Evolutionary conservation across 495 filamentous ascomycete species (phyloP), one percentile per base, ranked within the genome.

Genomic region (Lasiosphaeria hispida): DNA sequence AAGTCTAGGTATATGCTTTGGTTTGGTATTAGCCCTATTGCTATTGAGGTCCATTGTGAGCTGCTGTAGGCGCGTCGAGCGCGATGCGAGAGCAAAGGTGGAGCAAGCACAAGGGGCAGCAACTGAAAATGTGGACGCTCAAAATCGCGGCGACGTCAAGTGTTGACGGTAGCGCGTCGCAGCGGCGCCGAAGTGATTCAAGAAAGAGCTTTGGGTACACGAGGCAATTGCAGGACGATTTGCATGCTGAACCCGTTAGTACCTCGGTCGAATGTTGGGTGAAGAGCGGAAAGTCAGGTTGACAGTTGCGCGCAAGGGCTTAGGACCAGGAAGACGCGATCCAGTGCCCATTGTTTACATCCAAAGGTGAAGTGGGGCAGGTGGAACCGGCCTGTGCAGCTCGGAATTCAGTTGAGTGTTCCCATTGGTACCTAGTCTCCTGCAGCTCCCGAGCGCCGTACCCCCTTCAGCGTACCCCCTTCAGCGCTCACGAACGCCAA

Each of bases 1-100:
- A 15, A 70, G 59, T 50, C 69, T 70, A 69, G 67, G 68, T 15
- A 72, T 69, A 69, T 68, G 69, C 54, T 66, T 66, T 17, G 67
- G 63, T 58, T 66, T 72, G 62, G 35, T 49, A 61, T 62, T 63
- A 44, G 54, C 48, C 39, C 34, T 69, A 69, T 63, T 63, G 53
- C 66, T 71, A 55, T 71, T 69, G 66, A 65, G 37, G 56, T 71
- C 68, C 68, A 71, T 71, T 60, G 51, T 37, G 60, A 51, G 34
- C 39, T 62, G 61, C 23, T 59, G 50, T 5, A 55, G 36, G 56
- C 63, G 67, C 63, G 52, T 60, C 54, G 60, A 50, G 68, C 61
- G 65, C 61, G 42, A 43, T 37, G 36, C 18, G 15, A 37, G 34
- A 34, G 17, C 9, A 30, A 7, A 41, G 49, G 23, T 30, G 53